These are phyloP conservation scores for Penicillium corylophilum DNA, from an alignment of 2,329 filamentous ascomycete genomes.

Conservation along the genomic window DNA sequence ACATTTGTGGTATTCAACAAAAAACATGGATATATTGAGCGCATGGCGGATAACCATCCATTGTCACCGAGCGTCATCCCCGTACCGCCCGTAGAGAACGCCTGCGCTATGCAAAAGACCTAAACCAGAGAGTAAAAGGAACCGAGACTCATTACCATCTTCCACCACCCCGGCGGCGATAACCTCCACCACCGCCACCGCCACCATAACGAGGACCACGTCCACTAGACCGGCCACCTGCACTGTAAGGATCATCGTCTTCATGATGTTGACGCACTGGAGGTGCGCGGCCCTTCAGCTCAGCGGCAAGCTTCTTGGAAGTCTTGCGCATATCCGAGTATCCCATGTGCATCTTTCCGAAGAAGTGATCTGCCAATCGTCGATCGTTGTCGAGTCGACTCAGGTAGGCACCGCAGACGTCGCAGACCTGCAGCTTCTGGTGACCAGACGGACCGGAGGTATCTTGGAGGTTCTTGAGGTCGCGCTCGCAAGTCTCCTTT, in stretches of 20 bases:
- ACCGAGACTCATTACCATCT: conserved; percentile 35
- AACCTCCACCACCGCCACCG: conserved; percentile 48
- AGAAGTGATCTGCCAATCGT: conserved; percentile 92
- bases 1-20: conserved; percentile 1
- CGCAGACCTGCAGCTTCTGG: conserved; percentile 97
- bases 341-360: conserved; percentile 98
- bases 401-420: conserved; percentile 95
- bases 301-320: conserved; percentile 79
- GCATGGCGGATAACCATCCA: conserved; percentile 21
- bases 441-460: conserved; percentile 91
- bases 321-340: conserved; percentile 98
- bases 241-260: conserved; percentile 53
- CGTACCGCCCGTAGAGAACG: conserved; percentile 34
- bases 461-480: conserved; percentile 86
- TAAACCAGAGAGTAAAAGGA: conserved; percentile 13
- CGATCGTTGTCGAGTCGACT: conserved; percentile 91
- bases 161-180: conserved; percentile 44
- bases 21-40: conserved; percentile 20
- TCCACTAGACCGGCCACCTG: conserved; percentile 41
- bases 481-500: conserved; percentile 80
- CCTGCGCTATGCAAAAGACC: conserved; percentile 44
- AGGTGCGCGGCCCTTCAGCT: conserved; percentile 71
- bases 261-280: conserved; percentile 55
- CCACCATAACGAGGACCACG: conserved; percentile 43
- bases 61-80: conserved; percentile 26